Percentiles rank a stretch among this genome's conserved stretches.
Conservation (phyloP, 2,329 filamentous ascomycete genomes). For the Penicillium sp. region DNA sequence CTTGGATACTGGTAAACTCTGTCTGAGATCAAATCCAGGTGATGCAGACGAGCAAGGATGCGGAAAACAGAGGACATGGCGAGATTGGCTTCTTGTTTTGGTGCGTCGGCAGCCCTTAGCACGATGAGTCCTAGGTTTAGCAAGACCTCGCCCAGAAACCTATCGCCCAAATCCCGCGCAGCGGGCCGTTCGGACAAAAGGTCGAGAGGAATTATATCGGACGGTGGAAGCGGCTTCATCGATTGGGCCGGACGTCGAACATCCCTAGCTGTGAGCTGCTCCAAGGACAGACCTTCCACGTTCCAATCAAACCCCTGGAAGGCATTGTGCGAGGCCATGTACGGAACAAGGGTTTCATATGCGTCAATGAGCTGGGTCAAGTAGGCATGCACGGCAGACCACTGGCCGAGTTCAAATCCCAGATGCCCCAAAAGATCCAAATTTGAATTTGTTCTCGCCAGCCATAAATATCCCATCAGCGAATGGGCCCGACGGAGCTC, state of each 20-base stretch:
- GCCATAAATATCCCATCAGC: slow-evolving; percentile 40
- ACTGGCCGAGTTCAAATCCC: slow-evolving; percentile 48
- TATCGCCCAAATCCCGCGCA: slow-evolving; percentile 30
- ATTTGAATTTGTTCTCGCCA: slow-evolving; percentile 36
- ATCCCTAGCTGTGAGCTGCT: slow-evolving; percentile 36
- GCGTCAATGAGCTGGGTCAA: slow-evolving; percentile 48
- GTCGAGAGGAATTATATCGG: slow-evolving; percentile 27
- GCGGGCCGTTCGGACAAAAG: slow-evolving; percentile 35
- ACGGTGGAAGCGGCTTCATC: slow-evolving; percentile 13
- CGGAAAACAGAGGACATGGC: slow-evolving; percentile 54
- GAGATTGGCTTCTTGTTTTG: slow-evolving; percentile 41
- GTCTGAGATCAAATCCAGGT: slow-evolving; percentile 51
- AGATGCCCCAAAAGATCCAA: slow-evolving; percentile 49
- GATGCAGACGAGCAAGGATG: slow-evolving; percentile 54
- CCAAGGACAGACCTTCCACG: slow-evolving; percentile 34
- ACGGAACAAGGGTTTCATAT: slow-evolving; percentile 35
- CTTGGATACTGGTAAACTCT: slow-evolving; percentile 50
- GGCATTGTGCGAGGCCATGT: slow-evolving; percentile 21
- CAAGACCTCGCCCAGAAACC: slow-evolving; percentile 48
- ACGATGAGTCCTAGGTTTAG: slow-evolving; percentile 49
- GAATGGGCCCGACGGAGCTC: slow-evolving; percentile 36
- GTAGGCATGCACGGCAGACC: slow-evolving; percentile 49
- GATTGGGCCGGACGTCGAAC: slow-evolving; percentile 8
- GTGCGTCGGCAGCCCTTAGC: slow-evolving; percentile 48
- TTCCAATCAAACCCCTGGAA: slow-evolving; percentile 23